phyloP scores from a whole-genome alignment of 495 filamentous ascomycete genomes.

The Alectoria sarmentosa region DNA sequence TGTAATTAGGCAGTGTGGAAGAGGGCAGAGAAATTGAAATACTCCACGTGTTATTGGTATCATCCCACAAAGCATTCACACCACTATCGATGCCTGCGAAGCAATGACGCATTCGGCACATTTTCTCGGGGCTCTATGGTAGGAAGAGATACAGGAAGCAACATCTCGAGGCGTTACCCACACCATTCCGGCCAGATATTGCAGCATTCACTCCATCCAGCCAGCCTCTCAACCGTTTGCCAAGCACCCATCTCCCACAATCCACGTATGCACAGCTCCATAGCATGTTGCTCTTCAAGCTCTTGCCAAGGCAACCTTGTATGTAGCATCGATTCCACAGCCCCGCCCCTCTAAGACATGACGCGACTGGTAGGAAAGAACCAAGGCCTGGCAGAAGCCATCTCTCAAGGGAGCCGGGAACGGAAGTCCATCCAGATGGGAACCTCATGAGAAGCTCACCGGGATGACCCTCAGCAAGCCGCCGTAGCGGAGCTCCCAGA shows the following conservation, averaged over 20 bases:
- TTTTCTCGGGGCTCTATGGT: neutral
- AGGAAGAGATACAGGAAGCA: neutral
- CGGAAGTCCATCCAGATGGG: conserved; percentile 29
- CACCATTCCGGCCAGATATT: neutral
- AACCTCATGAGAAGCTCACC: conserved; percentile 27
- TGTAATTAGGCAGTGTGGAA: neutral
- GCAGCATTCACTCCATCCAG: neutral
- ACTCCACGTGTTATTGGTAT: no score
- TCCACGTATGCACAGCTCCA: neutral
- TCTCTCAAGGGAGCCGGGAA: conserved; percentile 33
- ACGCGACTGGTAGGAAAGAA: conserved; percentile 29
- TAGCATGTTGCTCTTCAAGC: neutral
- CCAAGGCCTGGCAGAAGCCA: conserved; percentile 18
- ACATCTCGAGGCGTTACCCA: neutral
- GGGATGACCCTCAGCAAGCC: conserved; percentile 32
- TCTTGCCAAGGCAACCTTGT: neutral
- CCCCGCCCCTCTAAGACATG: conserved; percentile 25
- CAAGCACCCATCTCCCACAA: neutral
- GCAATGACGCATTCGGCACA: neutral
- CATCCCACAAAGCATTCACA: no score
- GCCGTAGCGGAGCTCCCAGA: conserved; percentile 31
- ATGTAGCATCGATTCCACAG: conserved; percentile 33
- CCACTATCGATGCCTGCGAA: neutral
- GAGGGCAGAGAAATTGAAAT: neutral
- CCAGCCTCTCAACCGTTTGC: neutral